Conservation (phyloP, 1,284 basidiomycete genomes). For the Agroathelia rolfsii region DNA sequence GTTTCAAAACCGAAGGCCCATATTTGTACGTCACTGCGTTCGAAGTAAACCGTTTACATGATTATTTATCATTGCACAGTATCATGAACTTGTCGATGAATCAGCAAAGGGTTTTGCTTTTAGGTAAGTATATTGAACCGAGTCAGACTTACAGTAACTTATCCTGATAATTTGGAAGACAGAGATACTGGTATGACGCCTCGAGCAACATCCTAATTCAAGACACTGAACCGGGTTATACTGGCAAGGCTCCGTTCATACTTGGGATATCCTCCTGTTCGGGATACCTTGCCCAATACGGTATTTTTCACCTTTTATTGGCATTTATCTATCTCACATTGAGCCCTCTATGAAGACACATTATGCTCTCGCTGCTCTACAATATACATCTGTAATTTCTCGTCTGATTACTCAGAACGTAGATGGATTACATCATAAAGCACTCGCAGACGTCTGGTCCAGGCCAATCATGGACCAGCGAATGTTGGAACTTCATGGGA, state of each 20-base stretch:
- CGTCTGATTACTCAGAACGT: conserved; percentile 88
- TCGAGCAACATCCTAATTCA: conserved; percentile 13
- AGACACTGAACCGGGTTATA: conserved; percentile 17
- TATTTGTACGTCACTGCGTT: conserved; percentile 32
- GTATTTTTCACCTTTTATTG: no score
- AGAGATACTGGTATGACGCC: conserved; percentile 65
- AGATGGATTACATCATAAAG: conserved; percentile 83
- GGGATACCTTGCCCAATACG: conserved; percentile 76
- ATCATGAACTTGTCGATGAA: conserved; percentile 74
- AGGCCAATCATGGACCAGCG: conserved; percentile 26
- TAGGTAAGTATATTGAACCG: conserved; percentile 34
- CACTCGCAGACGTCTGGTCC: conserved; percentile 32
- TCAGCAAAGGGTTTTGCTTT: conserved; percentile 56
- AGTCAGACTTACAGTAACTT: conserved; percentile 2
- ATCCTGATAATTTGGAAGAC: no score
- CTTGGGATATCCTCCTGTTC: conserved; percentile 73
- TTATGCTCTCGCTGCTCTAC: conserved; percentile 74
- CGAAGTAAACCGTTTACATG: background rate
- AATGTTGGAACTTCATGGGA: conserved; percentile 85
- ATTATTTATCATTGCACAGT: conserved; percentile 30
- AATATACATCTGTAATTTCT: conserved; percentile 53
- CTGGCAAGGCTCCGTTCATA: conserved; percentile 67
- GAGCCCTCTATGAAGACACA: no score
- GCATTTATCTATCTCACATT: no score
- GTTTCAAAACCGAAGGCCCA: conserved; percentile 44